These are phyloP conservation scores for Drechslera avenae DNA, from an alignment of 2,329 filamentous ascomycete genomes.

Conservation along the genomic window DNA sequence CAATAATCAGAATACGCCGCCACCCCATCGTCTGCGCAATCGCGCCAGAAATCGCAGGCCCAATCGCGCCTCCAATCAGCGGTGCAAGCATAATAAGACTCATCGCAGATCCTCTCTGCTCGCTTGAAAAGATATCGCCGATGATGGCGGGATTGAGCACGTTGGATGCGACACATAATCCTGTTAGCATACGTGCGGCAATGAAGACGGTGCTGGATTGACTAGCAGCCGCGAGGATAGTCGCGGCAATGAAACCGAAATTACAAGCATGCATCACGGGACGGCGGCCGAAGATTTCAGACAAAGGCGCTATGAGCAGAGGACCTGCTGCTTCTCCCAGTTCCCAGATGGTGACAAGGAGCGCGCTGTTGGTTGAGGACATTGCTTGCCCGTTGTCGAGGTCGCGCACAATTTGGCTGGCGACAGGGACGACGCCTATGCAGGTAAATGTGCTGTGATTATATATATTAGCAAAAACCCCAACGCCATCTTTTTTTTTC, in stretches of 20 bases:
- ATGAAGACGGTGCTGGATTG: slow-evolving; percentile 50
- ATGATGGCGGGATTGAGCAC: slow-evolving; percentile 68
- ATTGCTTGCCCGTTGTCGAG: slow-evolving; percentile 28
- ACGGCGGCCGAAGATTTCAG: slow-evolving; percentile 41
- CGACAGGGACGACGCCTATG: slow-evolving; percentile 45
- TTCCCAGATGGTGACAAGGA: slow-evolving; percentile 47
- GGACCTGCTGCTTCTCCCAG: slow-evolving; percentile 45
- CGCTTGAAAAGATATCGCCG: slow-evolving; percentile 65
- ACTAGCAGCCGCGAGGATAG: slow-evolving; percentile 48
- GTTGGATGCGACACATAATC: slow-evolving; percentile 54
- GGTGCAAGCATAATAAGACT: slow-evolving; percentile 63
- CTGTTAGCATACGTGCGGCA: slow-evolving; percentile 52
- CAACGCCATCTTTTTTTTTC: background rate
- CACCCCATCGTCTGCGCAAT: slow-evolving; percentile 63
- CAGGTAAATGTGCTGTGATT: slow-evolving; percentile 44
- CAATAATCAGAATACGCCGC: slow-evolving; percentile 60
- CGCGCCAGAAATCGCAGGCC: slow-evolving; percentile 61
- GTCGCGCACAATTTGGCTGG: slow-evolving; percentile 38
- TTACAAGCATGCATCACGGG: slow-evolving; percentile 47
- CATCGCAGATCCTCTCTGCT: slow-evolving; percentile 64
- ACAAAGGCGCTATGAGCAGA: slow-evolving; percentile 42
- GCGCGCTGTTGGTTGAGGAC: slow-evolving; percentile 31
- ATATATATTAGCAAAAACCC: too few relatives aligned
- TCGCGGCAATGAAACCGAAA: slow-evolving; percentile 53
- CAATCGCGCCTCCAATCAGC: slow-evolving; percentile 62